Percentiles rank a stretch among this genome's conserved stretches.
Evolutionary conservation across 495 filamentous ascomycete genomes (phyloP).

Genomic region (Paragyromitra xinjiangensis): DNA sequence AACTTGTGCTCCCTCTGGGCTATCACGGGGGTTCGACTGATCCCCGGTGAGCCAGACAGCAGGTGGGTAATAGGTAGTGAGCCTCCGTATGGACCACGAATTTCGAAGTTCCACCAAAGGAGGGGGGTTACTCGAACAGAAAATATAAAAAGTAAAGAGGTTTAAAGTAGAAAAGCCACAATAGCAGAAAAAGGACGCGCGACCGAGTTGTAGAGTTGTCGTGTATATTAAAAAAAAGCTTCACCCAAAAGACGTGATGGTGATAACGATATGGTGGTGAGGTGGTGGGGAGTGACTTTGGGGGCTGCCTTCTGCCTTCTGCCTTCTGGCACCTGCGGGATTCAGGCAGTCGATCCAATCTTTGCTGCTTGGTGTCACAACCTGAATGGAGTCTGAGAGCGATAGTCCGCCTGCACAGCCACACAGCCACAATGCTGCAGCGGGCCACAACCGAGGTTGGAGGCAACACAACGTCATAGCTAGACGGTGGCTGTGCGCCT

Average conservation of each 20-base stretch:
- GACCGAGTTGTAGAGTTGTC: neutral
- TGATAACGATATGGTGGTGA: slow-evolving; percentile 32
- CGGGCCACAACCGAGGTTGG: neutral
- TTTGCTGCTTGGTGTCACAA: neutral
- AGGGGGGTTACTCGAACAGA: slow-evolving; percentile 15
- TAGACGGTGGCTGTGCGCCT: neutral
- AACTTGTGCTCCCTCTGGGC: slow-evolving; percentile 29
- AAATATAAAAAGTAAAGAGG: slow-evolving; percentile 8
- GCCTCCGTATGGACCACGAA: neutral
- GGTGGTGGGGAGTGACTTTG: slow-evolving; percentile 14
- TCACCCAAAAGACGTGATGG: neutral
- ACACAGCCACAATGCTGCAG: slow-evolving; percentile 2
- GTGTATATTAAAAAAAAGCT: neutral
- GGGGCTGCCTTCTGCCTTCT: neutral
- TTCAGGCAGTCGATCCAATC: slow-evolving; percentile 31
- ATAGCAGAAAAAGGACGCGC: neutral
- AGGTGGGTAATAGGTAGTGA: neutral
- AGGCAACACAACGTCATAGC: neutral
- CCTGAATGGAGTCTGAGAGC: neutral
- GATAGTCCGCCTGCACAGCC: neutral
- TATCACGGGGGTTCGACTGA: slow-evolving; percentile 13
- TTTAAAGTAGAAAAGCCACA: neutral
- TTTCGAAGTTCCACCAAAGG: neutral
- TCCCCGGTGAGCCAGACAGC: slow-evolving; percentile 30
- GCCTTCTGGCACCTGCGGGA: neutral